These are phyloP conservation scores for Didymella keratinophila DNA, from an alignment of 2,329 filamentous ascomycete species.

Conservation along the genomic window DNA sequence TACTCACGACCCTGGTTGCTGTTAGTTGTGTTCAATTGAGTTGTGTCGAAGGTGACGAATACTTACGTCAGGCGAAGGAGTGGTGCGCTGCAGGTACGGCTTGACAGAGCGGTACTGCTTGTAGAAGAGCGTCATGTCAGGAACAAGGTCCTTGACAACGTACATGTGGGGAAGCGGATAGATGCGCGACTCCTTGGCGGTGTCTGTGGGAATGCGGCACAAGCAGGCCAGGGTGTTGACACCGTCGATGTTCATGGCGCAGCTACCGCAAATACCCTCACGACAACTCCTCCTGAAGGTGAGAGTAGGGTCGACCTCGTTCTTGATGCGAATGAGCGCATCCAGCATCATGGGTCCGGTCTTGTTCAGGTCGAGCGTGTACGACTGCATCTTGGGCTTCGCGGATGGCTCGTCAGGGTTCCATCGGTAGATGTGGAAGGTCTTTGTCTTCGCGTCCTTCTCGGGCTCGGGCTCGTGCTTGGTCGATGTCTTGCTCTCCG, in stretches of 20 bases:
- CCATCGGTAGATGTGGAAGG: conserved; percentile 99
- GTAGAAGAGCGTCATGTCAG: conserved; percentile 98
- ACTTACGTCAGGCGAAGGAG: conserved; percentile 81
- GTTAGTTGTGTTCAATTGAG: conserved; percentile 25
- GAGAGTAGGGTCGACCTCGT: conserved; percentile 94
- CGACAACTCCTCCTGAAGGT: conserved; percentile 96
- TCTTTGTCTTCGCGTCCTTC: conserved; percentile 75
- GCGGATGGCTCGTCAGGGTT: conserved; percentile 89
- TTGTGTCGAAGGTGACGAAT: neutral
- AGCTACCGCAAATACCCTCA: conserved; percentile 98
- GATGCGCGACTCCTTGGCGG: conserved; percentile 83
- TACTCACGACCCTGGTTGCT: conserved; percentile 80
- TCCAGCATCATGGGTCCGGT: conserved; percentile 98
- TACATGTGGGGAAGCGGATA: conserved; percentile 99
- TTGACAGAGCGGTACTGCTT: conserved; percentile 99
- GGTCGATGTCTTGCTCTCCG: conserved; percentile 65
- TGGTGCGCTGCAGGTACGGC: conserved; percentile 94
- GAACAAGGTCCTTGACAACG: conserved; percentile 98
- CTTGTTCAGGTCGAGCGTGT: conserved; percentile 97
- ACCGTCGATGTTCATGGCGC: conserved; percentile 99
- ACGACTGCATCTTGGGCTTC: conserved; percentile 96
- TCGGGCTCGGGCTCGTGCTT: conserved; percentile 67
- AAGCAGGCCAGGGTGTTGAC: conserved; percentile 97
- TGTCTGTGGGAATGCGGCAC: conserved; percentile 92
- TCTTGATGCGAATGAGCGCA: conserved; percentile 97